Conservation (phyloP, 768 basidiomycete genomes). For the Tricholoma hemisulphureum region DNA sequence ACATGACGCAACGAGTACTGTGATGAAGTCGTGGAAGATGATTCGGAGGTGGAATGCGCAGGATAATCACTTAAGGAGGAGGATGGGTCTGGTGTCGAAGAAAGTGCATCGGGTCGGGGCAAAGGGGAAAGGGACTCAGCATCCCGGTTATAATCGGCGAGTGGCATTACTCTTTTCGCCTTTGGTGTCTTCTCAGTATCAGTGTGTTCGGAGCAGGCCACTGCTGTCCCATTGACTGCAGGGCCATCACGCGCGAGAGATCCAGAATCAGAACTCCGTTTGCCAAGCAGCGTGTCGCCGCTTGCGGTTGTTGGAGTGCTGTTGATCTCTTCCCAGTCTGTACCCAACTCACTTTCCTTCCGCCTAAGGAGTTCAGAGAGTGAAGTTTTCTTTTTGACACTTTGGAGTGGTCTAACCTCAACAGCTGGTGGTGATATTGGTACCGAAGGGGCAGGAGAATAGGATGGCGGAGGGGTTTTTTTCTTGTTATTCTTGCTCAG, state of each 20-base stretch:
- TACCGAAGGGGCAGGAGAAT: conserved; percentile 25
- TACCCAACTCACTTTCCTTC: conserved; percentile 54
- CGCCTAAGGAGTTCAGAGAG: conserved; percentile 64
- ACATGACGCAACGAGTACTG: conserved; percentile 51
- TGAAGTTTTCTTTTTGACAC: conserved; percentile 59
- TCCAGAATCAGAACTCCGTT: conserved; percentile 13
- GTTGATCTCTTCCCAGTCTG: conserved; percentile 67
- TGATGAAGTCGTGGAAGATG: conserved; percentile 70
- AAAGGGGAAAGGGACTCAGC: conserved; percentile 40
- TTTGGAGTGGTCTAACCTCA: conserved; percentile 35
- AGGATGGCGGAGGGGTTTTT: conserved; percentile 43
- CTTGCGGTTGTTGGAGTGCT: conserved; percentile 50
- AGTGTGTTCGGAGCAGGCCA: conserved; percentile 22
- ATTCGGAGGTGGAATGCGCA: conserved; percentile 66
- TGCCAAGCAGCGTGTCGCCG: conserved; percentile 33
- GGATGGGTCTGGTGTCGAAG: conserved; percentile 75
- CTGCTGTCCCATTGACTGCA: conserved; percentile 11
- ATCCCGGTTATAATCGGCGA: conserved; percentile 19
- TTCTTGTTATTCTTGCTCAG: conserved; percentile 63
- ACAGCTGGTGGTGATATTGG: conserved; percentile 22
- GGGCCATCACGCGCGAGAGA: conserved; percentile 13
- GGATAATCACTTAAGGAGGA: conserved; percentile 75
- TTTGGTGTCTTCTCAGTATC: conserved; percentile 44
- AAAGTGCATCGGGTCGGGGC: conserved; percentile 54
- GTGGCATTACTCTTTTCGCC: conserved; percentile 37